Base-by-base conservation (phyloP, 2,329 filamentous ascomycete species). In the Coniella vitis region DNA sequence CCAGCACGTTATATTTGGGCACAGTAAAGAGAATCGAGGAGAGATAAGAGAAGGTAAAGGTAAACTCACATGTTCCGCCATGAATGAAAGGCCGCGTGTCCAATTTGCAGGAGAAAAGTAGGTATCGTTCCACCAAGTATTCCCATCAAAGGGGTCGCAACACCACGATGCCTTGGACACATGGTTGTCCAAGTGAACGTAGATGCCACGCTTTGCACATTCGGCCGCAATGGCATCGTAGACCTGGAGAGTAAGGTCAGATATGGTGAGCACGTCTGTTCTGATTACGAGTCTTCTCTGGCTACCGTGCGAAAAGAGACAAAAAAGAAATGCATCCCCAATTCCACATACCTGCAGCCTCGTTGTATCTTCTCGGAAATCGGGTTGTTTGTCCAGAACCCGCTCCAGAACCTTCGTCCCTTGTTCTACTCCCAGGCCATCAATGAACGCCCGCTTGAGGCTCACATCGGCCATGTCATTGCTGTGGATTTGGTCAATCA, bases 161-260 rank as follows among this genome's bases (percentile, higher is more conserved):
- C 79, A 83, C 79, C 79, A 83, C 47, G 67, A 67, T 2, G 69
- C 79, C 40, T 68, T 70, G 9, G 76, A 80, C 53, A 83, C 74
- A 60, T 83, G 79, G 58, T 83, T 82, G 60, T 83, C 78, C 0
- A 82, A 66, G 53, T 80, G 75, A 4, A 83, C 65, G 54, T 79
- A 78, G 46, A 83, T 73, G 14, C 76, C 58, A 55, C 80, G 78
- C 20, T 67, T 71, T 0, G 71, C 65, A 29, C 75, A 72, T 57
- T 83, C 81, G 0, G 70, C 73, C 1, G 78, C 81, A 3, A 85
- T 73, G 3, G 79, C 79, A 57, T 85, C 80, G 58, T 76, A 85
- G 0, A 82, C 71, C 44, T 40, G 16, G n/a, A n/a, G n/a, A n/a
- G n/a, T n/a, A n/a, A n/a, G n/a, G n/a, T n/a, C n/a, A n/a, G n/a